Conservation (phyloP, 176 grass and related monocot species). For the Coix lacrymajobi region DNA sequence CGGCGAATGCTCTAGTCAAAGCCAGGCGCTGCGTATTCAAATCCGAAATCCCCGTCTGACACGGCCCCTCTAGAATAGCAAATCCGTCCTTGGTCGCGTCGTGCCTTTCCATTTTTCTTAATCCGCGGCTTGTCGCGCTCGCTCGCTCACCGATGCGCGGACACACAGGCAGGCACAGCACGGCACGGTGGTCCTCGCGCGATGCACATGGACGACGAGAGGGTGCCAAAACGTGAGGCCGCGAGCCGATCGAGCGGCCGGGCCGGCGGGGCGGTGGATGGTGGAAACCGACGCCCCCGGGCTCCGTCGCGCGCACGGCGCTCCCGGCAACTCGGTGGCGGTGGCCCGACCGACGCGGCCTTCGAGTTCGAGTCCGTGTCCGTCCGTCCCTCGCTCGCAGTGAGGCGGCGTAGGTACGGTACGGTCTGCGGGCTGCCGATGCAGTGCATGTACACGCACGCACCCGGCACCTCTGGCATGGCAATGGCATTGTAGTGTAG, state of each 20-base stretch:
- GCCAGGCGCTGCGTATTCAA: conserved; percentile 33
- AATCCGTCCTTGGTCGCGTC: conserved; percentile 18
- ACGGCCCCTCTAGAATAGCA: conserved; percentile 42
- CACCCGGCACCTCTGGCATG: too few species aligned
- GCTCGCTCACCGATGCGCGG: conserved; percentile 13
- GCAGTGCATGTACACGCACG: neutral
- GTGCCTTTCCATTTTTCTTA: conserved; percentile 36
- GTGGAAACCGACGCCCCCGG: neutral
- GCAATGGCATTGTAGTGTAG: too few species aligned
- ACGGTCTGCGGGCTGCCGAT: neutral
- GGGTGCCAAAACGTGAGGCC: neutral
- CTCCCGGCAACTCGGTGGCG: conserved; percentile 5
- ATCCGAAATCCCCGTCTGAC: conserved; percentile 31
- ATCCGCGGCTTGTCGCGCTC: conserved; percentile 22
- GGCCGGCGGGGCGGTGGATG: neutral
- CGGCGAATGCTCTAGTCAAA: conserved; percentile 34
- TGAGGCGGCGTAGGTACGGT: neutral
- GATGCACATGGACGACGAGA: conserved; percentile 26
- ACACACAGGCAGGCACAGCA: neutral
- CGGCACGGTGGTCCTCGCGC: conserved; percentile 23
- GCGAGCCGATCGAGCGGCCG: neutral
- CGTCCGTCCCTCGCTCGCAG: neutral
- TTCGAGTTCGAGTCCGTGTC: too few species aligned
- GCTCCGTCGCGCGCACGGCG: conserved; percentile 9
- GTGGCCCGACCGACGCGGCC: neutral